These are phyloP conservation scores for Pseudocercospora cruenta DNA, from an alignment of 2,329 filamentous ascomycete species.

Conservation along the genomic window DNA sequence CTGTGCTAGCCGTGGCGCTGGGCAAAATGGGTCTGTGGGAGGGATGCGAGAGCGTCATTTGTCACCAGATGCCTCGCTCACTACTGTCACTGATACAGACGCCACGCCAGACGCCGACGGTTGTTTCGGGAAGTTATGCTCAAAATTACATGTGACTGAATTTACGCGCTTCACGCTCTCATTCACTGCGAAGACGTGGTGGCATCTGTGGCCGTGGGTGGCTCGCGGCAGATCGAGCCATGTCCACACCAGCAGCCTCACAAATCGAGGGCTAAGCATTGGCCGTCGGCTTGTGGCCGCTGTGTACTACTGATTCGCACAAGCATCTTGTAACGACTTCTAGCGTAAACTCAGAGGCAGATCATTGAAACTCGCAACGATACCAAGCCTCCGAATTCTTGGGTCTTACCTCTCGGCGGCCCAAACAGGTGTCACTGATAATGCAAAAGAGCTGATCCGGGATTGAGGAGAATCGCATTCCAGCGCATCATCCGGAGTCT, in stretches of 20 bases:
- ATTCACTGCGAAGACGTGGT: neutral
- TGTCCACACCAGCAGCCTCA: constrained; percentile 2
- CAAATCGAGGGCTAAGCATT: neutral
- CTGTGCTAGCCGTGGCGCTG: neutral
- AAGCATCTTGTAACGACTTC: constrained; percentile 9
- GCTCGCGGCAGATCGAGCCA: neutral
- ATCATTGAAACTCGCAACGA: constrained; percentile 9
- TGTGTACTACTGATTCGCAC: neutral
- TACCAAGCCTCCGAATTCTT: constrained; percentile 13
- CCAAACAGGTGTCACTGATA: constrained; percentile 12
- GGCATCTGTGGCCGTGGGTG: neutral
- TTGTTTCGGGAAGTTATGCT: neutral
- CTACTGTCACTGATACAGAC: no score
- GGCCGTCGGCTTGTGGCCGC: neutral
- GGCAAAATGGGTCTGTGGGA: neutral
- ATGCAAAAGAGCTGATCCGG: constrained; percentile 10
- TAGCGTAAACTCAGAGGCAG: constrained; percentile 15
- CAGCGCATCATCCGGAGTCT: constrained; percentile 17
- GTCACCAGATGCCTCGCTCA: neutral
- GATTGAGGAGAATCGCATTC: constrained; percentile 11
- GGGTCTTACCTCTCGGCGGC: constrained; percentile 8
- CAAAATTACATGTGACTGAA: neutral
- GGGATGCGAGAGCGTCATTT: neutral
- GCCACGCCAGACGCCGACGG: neutral
- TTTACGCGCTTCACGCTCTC: neutral